phyloP scores from a whole-genome alignment of 768 basidiomycete genomes.

The Auricularia sp. region DNA sequence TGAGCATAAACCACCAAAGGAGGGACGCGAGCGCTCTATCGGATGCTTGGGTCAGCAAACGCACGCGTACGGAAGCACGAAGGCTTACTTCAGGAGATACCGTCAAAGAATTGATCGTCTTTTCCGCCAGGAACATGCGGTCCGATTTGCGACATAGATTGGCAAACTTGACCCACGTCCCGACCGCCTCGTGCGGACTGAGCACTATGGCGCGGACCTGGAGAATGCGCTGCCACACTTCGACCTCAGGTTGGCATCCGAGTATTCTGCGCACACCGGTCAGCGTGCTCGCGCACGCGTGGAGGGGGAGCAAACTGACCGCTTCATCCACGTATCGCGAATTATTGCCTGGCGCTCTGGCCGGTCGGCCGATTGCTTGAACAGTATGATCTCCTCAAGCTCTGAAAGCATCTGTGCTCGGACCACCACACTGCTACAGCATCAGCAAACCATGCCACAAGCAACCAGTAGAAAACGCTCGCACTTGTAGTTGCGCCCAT shows the following conservation, averaged over 20 bases:
- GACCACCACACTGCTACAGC: conserved; percentile 28
- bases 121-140: conserved; percentile 34
- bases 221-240: conserved; percentile 41
- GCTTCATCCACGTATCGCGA: conserved; percentile 37
- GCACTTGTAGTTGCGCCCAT: conserved; percentile 39
- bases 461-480: conserved; percentile 7
- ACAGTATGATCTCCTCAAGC: conserved; percentile 40
- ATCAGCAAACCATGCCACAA: not conserved
- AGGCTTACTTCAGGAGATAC: not conserved
- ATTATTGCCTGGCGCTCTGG: conserved; percentile 32
- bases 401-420: conserved; percentile 42
- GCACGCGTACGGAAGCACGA: not conserved
- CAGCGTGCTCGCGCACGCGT: not conserved
- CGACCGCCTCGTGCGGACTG: conserved; percentile 35
- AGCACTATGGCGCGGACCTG: conserved; percentile 39
- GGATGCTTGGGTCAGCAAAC: conserved; percentile 1
- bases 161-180: conserved; percentile 43
- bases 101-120: conserved; percentile 25
- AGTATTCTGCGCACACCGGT: conserved; percentile 22
- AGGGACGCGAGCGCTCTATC: not conserved
- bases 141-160: conserved; percentile 41
- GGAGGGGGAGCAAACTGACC: conserved; percentile 15
- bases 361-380: conserved; percentile 34
- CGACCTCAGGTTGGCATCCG: conserved; percentile 41
- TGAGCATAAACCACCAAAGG: conserved; percentile 39